Percentiles rank a stretch among this genome's conserved stretches.
These are phyloP conservation scores for Salix suchowensis DNA, from an alignment of 345 rosid species.

Conservation along the genomic window DNA sequence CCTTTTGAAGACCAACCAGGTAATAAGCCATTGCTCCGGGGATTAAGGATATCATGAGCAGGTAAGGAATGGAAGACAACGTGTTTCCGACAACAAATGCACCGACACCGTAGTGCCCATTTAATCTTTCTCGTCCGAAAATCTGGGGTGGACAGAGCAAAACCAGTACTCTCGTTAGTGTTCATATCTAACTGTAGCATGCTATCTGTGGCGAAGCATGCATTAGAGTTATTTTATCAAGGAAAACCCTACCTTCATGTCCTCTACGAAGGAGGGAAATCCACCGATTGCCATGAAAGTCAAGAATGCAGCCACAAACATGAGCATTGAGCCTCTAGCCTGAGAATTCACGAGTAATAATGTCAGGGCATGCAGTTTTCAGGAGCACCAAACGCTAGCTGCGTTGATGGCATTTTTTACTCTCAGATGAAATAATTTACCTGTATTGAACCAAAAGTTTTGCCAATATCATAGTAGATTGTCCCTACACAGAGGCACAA, in stretches of 20 bases:
- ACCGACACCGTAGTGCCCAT: constrained; percentile 49
- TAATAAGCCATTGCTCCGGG: constrained; percentile 46
- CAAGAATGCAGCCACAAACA: constrained; percentile 43
- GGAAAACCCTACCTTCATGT: constrained; percentile 29
- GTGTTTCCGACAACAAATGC: constrained; percentile 50
- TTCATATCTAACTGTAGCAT: background rate
- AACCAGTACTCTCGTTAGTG: background rate
- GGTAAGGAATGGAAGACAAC: constrained; percentile 40
- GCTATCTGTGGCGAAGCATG: too few species aligned
- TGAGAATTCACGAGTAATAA: constrained; percentile 2
- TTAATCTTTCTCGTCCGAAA: constrained; percentile 47
- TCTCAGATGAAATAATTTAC: constrained; percentile 11
- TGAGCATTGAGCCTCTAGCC: constrained; percentile 47
- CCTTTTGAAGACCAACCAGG: constrained; percentile 37
- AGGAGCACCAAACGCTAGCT: background rate
- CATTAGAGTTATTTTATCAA: background rate
- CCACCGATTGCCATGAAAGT: constrained; percentile 56
- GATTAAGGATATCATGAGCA: constrained; percentile 34
- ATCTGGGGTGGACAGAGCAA: constrained; percentile 15
- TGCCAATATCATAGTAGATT: constrained; percentile 35
- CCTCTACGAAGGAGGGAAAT: constrained; percentile 52
- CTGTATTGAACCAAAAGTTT: constrained; percentile 50
- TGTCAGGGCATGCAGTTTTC: background rate
- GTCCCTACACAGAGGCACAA: constrained; percentile 50
- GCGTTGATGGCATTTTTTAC: background rate